These are phyloP conservation scores for Mucor irregularis DNA, from an alignment of 371 early-diverging fungal genomes.

Conservation along the genomic window DNA sequence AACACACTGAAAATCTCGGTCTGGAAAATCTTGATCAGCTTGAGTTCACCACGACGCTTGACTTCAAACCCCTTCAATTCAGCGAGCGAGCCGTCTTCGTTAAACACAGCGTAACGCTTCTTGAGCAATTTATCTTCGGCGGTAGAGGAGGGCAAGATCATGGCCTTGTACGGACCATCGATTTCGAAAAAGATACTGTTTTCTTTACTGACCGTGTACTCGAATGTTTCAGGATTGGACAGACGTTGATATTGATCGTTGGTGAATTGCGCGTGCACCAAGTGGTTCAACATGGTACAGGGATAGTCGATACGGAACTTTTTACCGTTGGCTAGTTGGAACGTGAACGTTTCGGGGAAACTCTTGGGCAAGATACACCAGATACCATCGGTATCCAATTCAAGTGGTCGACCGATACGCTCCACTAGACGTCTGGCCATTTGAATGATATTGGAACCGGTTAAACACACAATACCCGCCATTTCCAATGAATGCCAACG, in stretches of 20 bases:
- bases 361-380: slow-evolving; percentile 97
- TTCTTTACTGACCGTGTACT: slow-evolving; percentile 80
- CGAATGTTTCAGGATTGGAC: slow-evolving; percentile 52
- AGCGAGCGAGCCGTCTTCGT: slow-evolving; percentile 93
- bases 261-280: slow-evolving; percentile 96
- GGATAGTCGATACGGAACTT: slow-evolving; percentile 90
- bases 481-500: slow-evolving; percentile 99
- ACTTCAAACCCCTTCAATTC: slow-evolving; percentile 99
- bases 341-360: slow-evolving; percentile 92
- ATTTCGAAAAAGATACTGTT: slow-evolving; percentile 99
- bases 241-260: slow-evolving; percentile 97
- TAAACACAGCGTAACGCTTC: slow-evolving; percentile 99
- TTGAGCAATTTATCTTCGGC: slow-evolving; percentile 98
- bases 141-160: slow-evolving; percentile 98
- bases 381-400: slow-evolving; percentile 99
- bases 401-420: slow-evolving; percentile 95
- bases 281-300: slow-evolving; percentile 97
- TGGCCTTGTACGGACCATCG: slow-evolving; percentile 99
- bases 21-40: slow-evolving; percentile 99
- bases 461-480: slow-evolving; percentile 99
- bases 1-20: slow-evolving; percentile 93
- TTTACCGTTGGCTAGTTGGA: slow-evolving; percentile 81
- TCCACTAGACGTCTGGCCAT: slow-evolving; percentile 94
- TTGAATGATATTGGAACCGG: slow-evolving; percentile 97
- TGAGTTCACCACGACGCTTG: slow-evolving; percentile 99